Base-by-base conservation (phyloP, 345 rosid genomes). In the Citrus australasica region DNA sequence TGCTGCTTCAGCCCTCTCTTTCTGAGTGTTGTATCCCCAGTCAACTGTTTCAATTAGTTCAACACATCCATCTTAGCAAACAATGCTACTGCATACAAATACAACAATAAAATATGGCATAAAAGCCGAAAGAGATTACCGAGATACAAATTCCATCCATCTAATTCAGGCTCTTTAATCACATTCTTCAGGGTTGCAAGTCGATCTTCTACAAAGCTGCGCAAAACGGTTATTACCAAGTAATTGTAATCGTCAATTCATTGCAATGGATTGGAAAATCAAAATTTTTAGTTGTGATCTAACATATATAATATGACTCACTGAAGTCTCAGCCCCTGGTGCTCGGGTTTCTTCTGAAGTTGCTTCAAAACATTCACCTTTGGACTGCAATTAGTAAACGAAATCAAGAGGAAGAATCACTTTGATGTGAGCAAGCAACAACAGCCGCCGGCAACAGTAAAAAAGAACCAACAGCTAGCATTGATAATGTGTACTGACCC, bases 181-280 rank as follows among this genome's bases (percentile, higher is more conserved):
- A 92, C 94, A 84, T 93, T 93, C 93, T 91, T 95, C 69, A 93
- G 85, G 7, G 98, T 95, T 48, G 94, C 94, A 63, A 92, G 94
- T 70, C 96, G 88, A 78, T 95, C 99, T 90, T 95, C 99, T 78
- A 95, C 96, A 65, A 93, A 93, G 87, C 97, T 93, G 86, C 69
- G 61, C 64, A 19, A 67, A 71, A 61, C 30, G 4, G 19, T 9
- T 38, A 64, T 66, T 61, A 66, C 19, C 38, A 14, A 11, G 51
- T 46, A 46, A 46, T 46, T 46, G 51, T 46, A 42, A 2, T 11
- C 16, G 51, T 10, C 16, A 42, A 0, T 42, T 42, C 51, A 42
- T 11, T 42, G 16, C 13, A 46, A 46, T 46, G 51, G 17, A 46
- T 11, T 46, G 16, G 51, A 10, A 16, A 11, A 11, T 46, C 16